These are phyloP conservation scores for Clitocybe nebularis DNA, from an alignment of 1,284 basidiomycete species.

Conservation along the genomic window DNA sequence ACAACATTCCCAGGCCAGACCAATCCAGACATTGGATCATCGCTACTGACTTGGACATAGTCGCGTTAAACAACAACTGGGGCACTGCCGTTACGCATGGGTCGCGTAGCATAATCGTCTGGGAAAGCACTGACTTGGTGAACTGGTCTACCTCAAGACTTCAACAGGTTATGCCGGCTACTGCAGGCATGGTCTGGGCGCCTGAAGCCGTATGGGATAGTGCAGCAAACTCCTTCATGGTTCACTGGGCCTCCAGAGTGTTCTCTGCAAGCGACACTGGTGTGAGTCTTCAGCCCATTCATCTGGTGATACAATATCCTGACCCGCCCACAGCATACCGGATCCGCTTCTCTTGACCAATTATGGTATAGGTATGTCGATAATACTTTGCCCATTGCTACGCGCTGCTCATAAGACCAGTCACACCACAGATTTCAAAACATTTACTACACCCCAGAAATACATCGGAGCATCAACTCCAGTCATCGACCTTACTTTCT, in stretches of 20 bases:
- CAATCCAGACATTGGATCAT: conserved; percentile 14
- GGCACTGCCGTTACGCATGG: conserved; percentile 8
- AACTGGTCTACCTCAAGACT: conserved; percentile 11
- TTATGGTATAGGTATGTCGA: conserved; percentile 10
- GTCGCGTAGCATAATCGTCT: conserved; percentile 10
- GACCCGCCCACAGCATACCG: background rate
- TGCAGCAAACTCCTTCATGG: background rate
- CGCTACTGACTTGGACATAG: conserved; percentile 14
- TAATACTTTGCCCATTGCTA: background rate
- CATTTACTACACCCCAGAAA: conserved; percentile 11
- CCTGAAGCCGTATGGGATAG: conserved; percentile 1
- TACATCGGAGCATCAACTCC: conserved; percentile 10
- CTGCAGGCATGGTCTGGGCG: conserved; percentile 7
- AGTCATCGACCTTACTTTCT: conserved; percentile 14
- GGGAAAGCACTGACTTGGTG: conserved; percentile 15
- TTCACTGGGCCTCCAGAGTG: background rate
- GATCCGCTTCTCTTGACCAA: background rate
- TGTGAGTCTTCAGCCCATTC: background rate
- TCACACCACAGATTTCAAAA: conserved; percentile 12
- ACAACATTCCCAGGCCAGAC: conserved; percentile 7
- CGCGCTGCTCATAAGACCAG: no score
- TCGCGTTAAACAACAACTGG: conserved; percentile 7
- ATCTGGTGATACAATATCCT: background rate
- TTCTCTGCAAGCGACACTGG: background rate
- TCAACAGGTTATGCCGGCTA: conserved; percentile 8